phyloP scores from a whole-genome alignment of 208 protist genomes.

The Acanthamoeba royreba region DNA sequence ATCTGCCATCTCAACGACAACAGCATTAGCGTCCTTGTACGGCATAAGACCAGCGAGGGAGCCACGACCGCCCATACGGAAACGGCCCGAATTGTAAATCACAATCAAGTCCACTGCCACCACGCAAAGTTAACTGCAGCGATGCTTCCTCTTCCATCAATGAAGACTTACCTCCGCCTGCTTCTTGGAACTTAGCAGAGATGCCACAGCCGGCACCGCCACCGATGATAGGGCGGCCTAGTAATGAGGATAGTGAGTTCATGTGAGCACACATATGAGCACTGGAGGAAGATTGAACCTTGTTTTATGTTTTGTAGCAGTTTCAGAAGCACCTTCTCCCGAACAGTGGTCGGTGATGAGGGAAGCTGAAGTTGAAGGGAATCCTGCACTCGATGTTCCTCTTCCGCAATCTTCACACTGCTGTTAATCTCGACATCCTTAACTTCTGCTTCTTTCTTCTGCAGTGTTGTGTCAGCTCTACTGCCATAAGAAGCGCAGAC shows the following conservation, averaged over 20 bases:
- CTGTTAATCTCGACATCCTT: not conserved
- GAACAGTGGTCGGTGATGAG: not conserved
- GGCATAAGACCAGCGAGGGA: constrained; percentile 31
- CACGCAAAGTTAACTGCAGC: not conserved
- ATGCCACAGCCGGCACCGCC: constrained; percentile 2
- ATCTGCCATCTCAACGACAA: constrained; percentile 32
- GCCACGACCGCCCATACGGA: constrained; percentile 12
- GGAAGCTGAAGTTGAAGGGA: not conserved
- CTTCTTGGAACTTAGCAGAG: constrained; percentile 38
- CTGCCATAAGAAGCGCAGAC: no score
- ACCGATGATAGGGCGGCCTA: constrained; percentile 1
- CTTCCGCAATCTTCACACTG: no score
- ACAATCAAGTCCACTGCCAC: not conserved
- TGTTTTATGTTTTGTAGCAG: not conserved
- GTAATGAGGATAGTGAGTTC: not conserved
- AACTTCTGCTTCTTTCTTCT: not conserved
- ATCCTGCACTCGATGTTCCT: not conserved
- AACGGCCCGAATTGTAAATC: constrained; percentile 38
- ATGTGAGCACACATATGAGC: not conserved
- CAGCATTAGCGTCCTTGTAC: constrained; percentile 37
- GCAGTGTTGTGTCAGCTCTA: no score
- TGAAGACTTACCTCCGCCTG: not conserved
- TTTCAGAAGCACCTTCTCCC: not conserved
- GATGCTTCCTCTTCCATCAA: no score
- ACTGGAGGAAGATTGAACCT: not conserved